Evolutionary conservation across 2,329 filamentous ascomycete genomes (phyloP).

Genomic region (Fusarium sp.): DNA sequence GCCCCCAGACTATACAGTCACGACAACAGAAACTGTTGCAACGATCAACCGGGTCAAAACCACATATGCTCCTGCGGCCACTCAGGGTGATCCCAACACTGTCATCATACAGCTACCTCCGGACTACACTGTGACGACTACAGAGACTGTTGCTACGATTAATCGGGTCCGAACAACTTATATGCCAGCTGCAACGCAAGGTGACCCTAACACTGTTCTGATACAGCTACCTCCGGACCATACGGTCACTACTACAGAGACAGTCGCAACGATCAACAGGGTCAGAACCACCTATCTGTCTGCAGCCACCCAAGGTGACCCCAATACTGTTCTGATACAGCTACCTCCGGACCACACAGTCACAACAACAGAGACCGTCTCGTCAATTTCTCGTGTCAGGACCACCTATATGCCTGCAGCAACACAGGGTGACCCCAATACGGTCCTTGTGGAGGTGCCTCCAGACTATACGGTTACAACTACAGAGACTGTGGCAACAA

Average conservation of each 20-base stretch:
- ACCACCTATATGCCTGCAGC: slow-evolving; percentile 1
- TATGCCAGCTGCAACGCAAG: background rate
- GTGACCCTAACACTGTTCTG: slow-evolving; percentile 14
- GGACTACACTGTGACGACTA: slow-evolving; percentile 8
- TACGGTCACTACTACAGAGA: slow-evolving; percentile 14
- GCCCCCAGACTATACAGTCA: slow-evolving; percentile 2
- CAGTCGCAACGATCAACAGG: slow-evolving; percentile 1
- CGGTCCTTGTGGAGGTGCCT: background rate
- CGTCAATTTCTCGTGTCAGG: background rate
- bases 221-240: slow-evolving; percentile 1
- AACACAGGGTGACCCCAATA: slow-evolving; percentile 9
- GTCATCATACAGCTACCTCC: slow-evolving; percentile 6
- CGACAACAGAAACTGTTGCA: background rate
- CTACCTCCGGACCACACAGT: slow-evolving; percentile 11
- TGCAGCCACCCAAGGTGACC: slow-evolving; percentile 13
- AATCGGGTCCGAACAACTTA: background rate
- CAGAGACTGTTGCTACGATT: slow-evolving; percentile 5
- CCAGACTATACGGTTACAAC: background rate
- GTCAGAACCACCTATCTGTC: slow-evolving; percentile 11
- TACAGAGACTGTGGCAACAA: background rate
- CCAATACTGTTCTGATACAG: slow-evolving; percentile 15
- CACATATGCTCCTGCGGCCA: slow-evolving; percentile 4
- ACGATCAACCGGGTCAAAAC: slow-evolving; percentile 1
- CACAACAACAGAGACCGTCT: slow-evolving; percentile 1
- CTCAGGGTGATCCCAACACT: slow-evolving; percentile 11